Evolutionary conservation across 768 basidiomycete species (phyloP), one percentile per base, ranked within the genome.

Genomic region (Jaapia argillacea): DNA sequence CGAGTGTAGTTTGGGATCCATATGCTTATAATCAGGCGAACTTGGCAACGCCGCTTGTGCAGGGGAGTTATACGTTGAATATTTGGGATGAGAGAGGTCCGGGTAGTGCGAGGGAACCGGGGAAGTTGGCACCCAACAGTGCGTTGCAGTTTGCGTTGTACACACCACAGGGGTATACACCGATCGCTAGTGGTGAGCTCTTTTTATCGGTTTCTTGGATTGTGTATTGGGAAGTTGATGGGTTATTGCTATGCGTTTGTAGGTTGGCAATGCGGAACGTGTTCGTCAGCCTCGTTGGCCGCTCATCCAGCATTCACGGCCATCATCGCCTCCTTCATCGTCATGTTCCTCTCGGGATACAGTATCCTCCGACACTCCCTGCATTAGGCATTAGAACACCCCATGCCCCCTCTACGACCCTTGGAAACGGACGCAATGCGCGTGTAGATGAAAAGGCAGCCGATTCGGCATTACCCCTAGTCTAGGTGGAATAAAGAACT

Each of bases 71-170:
- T 57, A 85, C 83, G 16, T 65, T 94, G 28, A 71, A 75, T 42
- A 81, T 97, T 23, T 85, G 74, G 68, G 90, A 87, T 54, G 84
- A 92, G 44, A 67, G 85, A 51, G 92, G 92, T 0, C 70, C 78
- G 4, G 71, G 67, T 5, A 77, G 81, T 0, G 64, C 67, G 13
- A 68, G 77, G 33, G 57, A 63, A 21, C 72, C 77, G 0, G 91
- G 92, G 2, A 71, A 71, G 53, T 65, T 96, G 50, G 66, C 68
- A 51, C 77, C 83, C 36, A 85, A 87, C 54, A 72, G 71, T 33
- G 76, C 71, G 1, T 64, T 89, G 38, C 67, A 75, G 54, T 94
- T 96, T 67, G 89, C 88, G 35, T 62, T 96, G 54, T 96, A 93
- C 55, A 78, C 79, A 0, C 88, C 90, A 0, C 74, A 75, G 52